Percentiles rank a stretch among this genome's conserved stretches.
These are phyloP conservation scores for Cruciata laevipes DNA, from an alignment of 257 asterid genomes.

Conservation along the genomic window DNA sequence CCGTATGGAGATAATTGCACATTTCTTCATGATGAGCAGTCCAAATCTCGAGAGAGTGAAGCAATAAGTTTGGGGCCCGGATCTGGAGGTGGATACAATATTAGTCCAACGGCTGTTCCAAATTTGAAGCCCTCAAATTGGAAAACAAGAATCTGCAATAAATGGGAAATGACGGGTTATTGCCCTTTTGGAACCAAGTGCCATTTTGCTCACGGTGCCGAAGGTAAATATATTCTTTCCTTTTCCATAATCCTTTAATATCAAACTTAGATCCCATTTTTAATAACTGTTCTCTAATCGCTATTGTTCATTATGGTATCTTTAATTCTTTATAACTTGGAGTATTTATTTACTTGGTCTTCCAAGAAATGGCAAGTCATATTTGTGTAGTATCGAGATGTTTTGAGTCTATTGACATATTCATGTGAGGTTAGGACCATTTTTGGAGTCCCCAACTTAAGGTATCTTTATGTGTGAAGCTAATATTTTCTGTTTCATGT, in stretches of 20 bases:
- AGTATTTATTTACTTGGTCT: not conserved
- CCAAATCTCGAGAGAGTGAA: slow-evolving; percentile 65
- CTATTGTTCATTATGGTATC: not conserved
- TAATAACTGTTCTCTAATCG: not conserved
- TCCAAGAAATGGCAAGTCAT: not conserved
- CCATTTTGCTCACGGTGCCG: slow-evolving; percentile 77
- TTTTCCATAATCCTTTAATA: not conserved
- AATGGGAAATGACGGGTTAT: slow-evolving; percentile 79
- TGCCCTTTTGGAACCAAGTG: slow-evolving; percentile 84
- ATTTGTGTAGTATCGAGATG: not conserved
- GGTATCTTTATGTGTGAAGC: not conserved
- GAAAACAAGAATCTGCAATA: slow-evolving; percentile 82
- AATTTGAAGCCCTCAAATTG: slow-evolving; percentile 69
- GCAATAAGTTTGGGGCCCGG: slow-evolving; percentile 66
- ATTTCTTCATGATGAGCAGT: slow-evolving; percentile 72
- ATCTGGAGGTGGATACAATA: slow-evolving; percentile 42
- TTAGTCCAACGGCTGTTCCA: slow-evolving; percentile 25
- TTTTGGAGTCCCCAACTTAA: not conserved
- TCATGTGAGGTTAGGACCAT: not conserved
- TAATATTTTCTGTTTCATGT: not conserved
- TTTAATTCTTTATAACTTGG: not conserved
- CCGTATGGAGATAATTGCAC: slow-evolving; percentile 84
- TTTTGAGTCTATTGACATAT: not conserved
- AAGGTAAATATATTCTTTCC: slow-evolving; percentile 31
- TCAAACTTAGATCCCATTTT: not conserved